These are phyloP conservation scores for Metschnikowia similis DNA, from an alignment of 805 yeast species.

Conservation along the genomic window DNA sequence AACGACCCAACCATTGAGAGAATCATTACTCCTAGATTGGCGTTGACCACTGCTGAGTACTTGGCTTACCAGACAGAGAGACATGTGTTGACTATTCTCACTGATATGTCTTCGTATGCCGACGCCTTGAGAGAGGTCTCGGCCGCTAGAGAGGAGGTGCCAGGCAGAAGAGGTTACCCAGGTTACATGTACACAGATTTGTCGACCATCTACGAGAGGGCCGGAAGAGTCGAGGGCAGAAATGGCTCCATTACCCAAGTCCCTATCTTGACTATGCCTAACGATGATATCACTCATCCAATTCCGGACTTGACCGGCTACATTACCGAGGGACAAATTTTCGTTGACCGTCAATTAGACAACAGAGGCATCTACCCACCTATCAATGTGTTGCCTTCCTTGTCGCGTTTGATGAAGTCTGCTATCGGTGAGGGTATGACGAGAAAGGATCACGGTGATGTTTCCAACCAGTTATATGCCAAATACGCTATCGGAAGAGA, in stretches of 20 bases:
- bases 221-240: constrained; percentile 99
- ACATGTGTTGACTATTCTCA: constrained; percentile 94
- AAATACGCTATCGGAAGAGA: constrained; percentile 99
- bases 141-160: constrained; percentile 99
- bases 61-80: constrained; percentile 99
- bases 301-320: constrained; percentile 99
- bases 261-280: constrained; percentile 99
- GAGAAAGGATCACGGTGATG: constrained; percentile 99
- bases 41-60: constrained; percentile 97
- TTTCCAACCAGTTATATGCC: constrained; percentile 97
- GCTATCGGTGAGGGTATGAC: constrained; percentile 99
- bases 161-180: constrained; percentile 99
- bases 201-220: constrained; percentile 98
- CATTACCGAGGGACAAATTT: constrained; percentile 98
- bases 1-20: constrained; percentile 99
- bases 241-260: constrained; percentile 99
- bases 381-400: constrained; percentile 94
- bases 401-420: constrained; percentile 97
- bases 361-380: constrained; percentile 99
- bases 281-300: constrained; percentile 99
- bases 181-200: constrained; percentile 99
- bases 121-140: constrained; percentile 99
- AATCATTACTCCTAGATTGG: constrained; percentile 98
- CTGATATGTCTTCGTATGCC: constrained; percentile 99
- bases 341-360: constrained; percentile 90